Evolutionary conservation across 176 grass and related monocot species (phyloP), one percentile per base, ranked within the genome.

Genomic region (Paspalum notatum): DNA sequence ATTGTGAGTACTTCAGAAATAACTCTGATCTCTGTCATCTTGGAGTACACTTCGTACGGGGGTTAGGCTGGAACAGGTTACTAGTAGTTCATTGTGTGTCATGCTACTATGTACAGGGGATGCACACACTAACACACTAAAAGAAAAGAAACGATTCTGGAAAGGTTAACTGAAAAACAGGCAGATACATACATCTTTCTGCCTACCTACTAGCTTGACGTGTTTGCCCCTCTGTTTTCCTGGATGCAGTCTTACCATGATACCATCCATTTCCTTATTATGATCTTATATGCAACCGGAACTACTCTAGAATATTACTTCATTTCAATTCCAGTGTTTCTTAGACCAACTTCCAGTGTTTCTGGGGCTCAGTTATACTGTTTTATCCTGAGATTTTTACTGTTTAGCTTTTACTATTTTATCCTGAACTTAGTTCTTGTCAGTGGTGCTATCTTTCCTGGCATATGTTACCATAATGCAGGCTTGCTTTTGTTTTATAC

Each of bases 1-100:
- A 94, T 98, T 85, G 95, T 98, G 66, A 94, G 95, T 81, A 66
- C 21, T 24, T 77, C 14, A 46, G 4, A 10, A 24, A 37, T n/a
- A 38, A 47, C 64, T 12, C 13, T 56, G 9, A 67, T 70, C 24
- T n/a, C 55, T 66, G 1, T 9, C 8, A 16, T 60, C 15, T 1
- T 2, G 12, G 18, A 20, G 22, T 0, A 16, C 15, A 43, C 58
- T 0, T 22, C 9, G 1, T 4, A 14, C 57, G 52, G 13, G 13
- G 40, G 49, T 25, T 44, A 24, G 4, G 41, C 50, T 22, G 1
- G 24, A 66, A 64, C 15, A 49, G 0, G 0, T 12, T 8, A 12
- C 49, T 67, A 18, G 15, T 59, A 26, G 20, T 50, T 77, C 3
- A 11, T 67, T 66, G 40, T 20, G 53, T 25, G 21, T 27, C 44